Base-by-base conservation (phyloP, 176 grass and related monocot species). In the Phoenix roebelenii region DNA sequence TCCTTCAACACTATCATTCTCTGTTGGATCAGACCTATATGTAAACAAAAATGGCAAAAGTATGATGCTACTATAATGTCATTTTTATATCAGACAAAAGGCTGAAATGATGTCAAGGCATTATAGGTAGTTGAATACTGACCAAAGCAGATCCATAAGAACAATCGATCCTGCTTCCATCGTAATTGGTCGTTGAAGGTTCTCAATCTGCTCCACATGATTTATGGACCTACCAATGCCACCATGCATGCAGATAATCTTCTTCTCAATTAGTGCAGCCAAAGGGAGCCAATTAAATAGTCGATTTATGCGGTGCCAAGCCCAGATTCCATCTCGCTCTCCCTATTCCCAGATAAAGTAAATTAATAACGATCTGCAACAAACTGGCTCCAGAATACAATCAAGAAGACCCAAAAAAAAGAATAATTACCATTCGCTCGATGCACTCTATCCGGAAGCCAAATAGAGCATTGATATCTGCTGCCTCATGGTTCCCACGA, bases 171-270 rank as follows among this genome's bases (percentile, higher is more conserved):
- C 94, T 51, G 94, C 82, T 83, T 98, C 94, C 94, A 98, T 93
- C 6, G 94, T 83, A 81, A 93, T 98, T 32, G 94, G 94, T 59
- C 94, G 82, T 67, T 98, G 94, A 70, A 98, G 94, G 65, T 80
- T 98, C 64, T 89, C 94, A 25, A 98, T 93, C 72, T 98, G 94
- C 58, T 98, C 94, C 17, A 98, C 72, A 83, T 98, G 94, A 71
- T 98, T 98, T 49, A 98, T 98, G 17, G 94, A 98, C 18, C 94
- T 84, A 64, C 94, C 94, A 30, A 98, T 98, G 66, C 94, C 94
- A 76, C 94, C 94, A 79, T 98, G 94, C 94, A 98, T 98, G 70
- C 94, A 98, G 50, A 98, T 93, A 19, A 98, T 98, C 85, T 98
- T 98, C 79, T 98, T 98, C 65, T 98, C 94, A 58, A 98, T 98